A percentile compares a stretch with the other conserved stretches of the same genome.
Evolutionary conservation across 2,329 filamentous ascomycete species (phyloP).

Genomic region (Calonectria crousiana): DNA sequence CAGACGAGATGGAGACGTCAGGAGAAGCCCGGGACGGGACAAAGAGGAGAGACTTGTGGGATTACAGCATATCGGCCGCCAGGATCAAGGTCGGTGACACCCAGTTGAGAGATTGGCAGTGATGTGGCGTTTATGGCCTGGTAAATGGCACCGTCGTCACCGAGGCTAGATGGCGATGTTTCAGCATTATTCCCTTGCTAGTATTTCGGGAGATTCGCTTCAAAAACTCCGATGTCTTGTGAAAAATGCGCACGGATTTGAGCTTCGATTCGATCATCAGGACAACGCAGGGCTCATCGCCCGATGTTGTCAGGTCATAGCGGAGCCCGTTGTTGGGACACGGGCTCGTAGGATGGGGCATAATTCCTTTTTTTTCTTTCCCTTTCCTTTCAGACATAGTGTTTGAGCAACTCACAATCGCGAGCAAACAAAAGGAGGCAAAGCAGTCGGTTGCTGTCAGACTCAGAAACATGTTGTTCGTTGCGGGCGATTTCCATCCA

Average conservation of each 20-base stretch:
- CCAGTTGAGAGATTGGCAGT: constrained; percentile 44
- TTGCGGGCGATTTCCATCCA: background rate
- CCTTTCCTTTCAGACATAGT: background rate
- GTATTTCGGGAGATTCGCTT: background rate
- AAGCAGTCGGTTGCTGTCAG: background rate
- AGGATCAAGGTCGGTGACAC: constrained; percentile 45
- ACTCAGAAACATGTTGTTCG: background rate
- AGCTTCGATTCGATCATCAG: background rate
- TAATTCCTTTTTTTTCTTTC: background rate
- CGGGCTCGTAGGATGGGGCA: background rate
- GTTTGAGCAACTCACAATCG: background rate
- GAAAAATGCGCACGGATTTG: background rate
- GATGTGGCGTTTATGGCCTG: constrained; percentile 2
- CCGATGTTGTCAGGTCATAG: background rate
- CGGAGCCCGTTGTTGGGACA: background rate
- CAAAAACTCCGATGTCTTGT: background rate
- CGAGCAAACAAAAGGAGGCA: background rate
- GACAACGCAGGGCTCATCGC: background rate
- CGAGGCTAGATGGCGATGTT: background rate
- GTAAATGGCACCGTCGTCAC: background rate
- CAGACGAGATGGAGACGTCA: constrained; percentile 42
- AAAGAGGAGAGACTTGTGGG: constrained; percentile 49
- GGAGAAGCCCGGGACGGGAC: constrained; percentile 46
- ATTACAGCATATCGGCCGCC: constrained; percentile 43
- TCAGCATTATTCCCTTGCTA: background rate